Percentiles rank a stretch among this genome's conserved stretches.
These are phyloP conservation scores for Globisporangium ultimum DNA, from an alignment of 352 stramenopile genomes.

Conservation along the genomic window DNA sequence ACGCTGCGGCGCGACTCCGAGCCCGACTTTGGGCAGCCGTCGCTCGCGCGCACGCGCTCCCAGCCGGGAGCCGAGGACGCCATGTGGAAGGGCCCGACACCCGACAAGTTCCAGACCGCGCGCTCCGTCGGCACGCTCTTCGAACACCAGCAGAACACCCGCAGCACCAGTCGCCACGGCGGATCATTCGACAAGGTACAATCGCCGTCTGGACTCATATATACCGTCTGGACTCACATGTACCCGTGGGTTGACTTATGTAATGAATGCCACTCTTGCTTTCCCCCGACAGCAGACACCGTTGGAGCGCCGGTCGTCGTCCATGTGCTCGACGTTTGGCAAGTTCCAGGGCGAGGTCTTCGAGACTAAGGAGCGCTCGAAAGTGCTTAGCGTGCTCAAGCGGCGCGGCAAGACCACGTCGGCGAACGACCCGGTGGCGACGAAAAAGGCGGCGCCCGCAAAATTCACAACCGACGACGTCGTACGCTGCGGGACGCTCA, in stretches of 20 bases:
- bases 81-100: conserved; percentile 1
- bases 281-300: conserved; percentile 1
- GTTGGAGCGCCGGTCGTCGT: conserved; percentile 17
- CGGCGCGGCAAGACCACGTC: conserved; percentile 45
- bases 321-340: conserved; percentile 51
- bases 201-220: background rate
- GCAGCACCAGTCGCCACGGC: background rate
- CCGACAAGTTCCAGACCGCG: conserved; percentile 17
- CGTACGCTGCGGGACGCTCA: conserved; percentile 52
- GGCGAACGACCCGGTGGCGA: conserved; percentile 10
- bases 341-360: conserved; percentile 77
- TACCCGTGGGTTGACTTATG: background rate
- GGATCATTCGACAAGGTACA: conserved; percentile 13
- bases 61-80: conserved; percentile 18
- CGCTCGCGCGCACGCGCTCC: conserved; percentile 30
- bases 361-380: conserved; percentile 74
- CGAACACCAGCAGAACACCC: background rate
- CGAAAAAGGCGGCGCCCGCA: conserved; percentile 25
- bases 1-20: conserved; percentile 21
- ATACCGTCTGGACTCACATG: background rate
- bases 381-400: conserved; percentile 72
- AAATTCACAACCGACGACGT: conserved; percentile 78
- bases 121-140: conserved; percentile 9
- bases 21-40: conserved; percentile 13
- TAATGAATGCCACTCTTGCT: too few relatives aligned